These are phyloP conservation scores for Syzygium malaccense DNA, from an alignment of 441 rosid species.

Conservation along the genomic window DNA sequence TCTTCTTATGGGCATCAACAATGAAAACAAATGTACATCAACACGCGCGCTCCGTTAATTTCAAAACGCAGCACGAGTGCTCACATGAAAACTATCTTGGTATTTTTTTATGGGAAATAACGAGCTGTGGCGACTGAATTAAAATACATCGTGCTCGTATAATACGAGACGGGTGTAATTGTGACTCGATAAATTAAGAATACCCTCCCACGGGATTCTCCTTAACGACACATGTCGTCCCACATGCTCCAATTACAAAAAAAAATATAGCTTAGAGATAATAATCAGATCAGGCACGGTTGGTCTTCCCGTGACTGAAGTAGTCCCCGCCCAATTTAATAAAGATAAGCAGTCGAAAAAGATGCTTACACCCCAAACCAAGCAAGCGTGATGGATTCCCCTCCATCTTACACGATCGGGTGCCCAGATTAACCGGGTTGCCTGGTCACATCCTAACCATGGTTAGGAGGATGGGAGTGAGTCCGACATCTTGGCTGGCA, in stretches of 20 bases:
- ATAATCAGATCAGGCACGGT: background rate
- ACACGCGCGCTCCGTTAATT: background rate
- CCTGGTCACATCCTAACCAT: background rate
- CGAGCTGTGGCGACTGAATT: accelerated
- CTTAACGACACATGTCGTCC: background rate
- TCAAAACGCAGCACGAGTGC: background rate
- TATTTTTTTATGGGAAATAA: accelerated
- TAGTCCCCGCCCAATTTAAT: background rate
- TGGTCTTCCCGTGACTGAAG: background rate
- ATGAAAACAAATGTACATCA: background rate
- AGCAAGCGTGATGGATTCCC: background rate
- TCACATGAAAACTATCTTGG: accelerated
- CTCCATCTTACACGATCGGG: background rate
- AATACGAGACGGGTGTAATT: background rate
- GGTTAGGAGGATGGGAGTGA: background rate
- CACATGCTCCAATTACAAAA: background rate
- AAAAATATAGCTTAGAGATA: background rate
- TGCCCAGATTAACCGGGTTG: background rate
- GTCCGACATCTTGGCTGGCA: background rate
- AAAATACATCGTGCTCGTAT: accelerated
- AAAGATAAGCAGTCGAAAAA: background rate
- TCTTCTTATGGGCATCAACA: background rate
- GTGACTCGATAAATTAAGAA: background rate
- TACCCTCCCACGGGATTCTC: background rate
- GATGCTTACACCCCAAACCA: background rate